Percentiles rank a stretch among this genome's conserved stretches.
phyloP scores from a whole-genome alignment of 2,329 filamentous ascomycete species.

The Botryotinia convoluta region DNA sequence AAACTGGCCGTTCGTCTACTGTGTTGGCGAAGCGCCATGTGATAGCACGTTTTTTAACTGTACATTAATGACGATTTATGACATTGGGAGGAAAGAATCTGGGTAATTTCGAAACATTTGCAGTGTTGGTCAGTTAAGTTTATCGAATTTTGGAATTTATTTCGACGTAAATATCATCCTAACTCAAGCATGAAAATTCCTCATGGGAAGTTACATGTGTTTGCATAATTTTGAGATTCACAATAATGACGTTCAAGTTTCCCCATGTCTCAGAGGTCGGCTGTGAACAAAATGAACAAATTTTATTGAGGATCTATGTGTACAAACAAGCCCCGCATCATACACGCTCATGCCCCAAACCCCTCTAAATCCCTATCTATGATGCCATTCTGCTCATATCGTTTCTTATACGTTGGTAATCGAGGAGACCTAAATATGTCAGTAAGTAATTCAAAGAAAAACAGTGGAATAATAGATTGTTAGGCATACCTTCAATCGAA shows the following conservation, averaged over 20 bases:
- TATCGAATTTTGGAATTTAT: background rate
- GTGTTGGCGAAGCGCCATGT: background rate
- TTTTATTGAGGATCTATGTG: constrained; percentile 37
- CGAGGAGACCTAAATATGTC: constrained; percentile 47
- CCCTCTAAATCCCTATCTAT: constrained; percentile 30
- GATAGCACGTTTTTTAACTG: background rate
- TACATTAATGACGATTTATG: background rate
- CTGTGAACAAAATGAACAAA: constrained; percentile 24
- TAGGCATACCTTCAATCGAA: constrained; percentile 70
- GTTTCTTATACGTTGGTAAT: constrained; percentile 70
- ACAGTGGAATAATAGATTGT: background rate
- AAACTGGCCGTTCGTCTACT: background rate
- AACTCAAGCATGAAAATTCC: background rate
- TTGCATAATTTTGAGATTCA: constrained; percentile 6
- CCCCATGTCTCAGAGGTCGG: background rate
- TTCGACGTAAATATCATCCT: background rate
- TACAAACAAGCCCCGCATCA: constrained; percentile 38
- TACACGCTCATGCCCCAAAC: constrained; percentile 36
- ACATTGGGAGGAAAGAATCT: background rate
- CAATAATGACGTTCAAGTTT: background rate
- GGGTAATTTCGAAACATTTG: background rate
- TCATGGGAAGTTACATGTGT: background rate
- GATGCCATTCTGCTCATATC: constrained; percentile 78
- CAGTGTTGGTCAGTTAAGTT: background rate
- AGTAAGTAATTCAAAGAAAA: background rate